phyloP scores from a whole-genome alignment of 345 rosid species.

The Cochlearia excelsa region DNA sequence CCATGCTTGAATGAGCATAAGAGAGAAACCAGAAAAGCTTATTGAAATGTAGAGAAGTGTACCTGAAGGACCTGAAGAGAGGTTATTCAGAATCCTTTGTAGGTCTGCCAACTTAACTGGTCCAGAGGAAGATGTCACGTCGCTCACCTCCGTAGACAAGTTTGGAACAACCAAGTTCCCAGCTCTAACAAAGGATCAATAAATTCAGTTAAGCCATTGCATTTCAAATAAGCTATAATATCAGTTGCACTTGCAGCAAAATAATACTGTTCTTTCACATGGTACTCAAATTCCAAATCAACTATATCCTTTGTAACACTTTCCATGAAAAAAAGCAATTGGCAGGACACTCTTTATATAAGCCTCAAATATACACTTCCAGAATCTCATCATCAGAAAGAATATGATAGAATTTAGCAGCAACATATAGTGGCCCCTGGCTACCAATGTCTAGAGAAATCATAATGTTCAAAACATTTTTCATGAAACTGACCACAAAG shows the following conservation, averaged over 20 bases:
- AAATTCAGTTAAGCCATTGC: conserved; percentile 7
- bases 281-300: background rate
- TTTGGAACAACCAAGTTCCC: conserved; percentile 68
- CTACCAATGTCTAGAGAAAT: conserved; percentile 17
- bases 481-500: conserved; percentile 16
- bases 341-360: background rate
- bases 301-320: conserved; percentile 2
- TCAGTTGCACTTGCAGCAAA: background rate
- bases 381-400: conserved; percentile 6
- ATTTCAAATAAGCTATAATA: conserved; percentile 5
- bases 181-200: conserved; percentile 48
- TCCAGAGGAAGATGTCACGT: conserved; percentile 74
- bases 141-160: conserved; percentile 66
- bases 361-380: background rate
- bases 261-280: conserved; percentile 2
- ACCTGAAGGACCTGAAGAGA: conserved; percentile 60
- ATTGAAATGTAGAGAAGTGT: conserved; percentile 21
- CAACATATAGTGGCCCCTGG: background rate
- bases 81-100: conserved; percentile 85
- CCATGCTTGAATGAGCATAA: conserved; percentile 28
- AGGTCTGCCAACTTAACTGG: conserved; percentile 85
- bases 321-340: background rate
- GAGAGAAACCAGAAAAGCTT: conserved; percentile 8
- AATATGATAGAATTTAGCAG: conserved; percentile 5
- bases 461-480: conserved; percentile 1